phyloP scores from a whole-genome alignment of 352 stramenopile genomes.

The Pythium phragmitis region DNA sequence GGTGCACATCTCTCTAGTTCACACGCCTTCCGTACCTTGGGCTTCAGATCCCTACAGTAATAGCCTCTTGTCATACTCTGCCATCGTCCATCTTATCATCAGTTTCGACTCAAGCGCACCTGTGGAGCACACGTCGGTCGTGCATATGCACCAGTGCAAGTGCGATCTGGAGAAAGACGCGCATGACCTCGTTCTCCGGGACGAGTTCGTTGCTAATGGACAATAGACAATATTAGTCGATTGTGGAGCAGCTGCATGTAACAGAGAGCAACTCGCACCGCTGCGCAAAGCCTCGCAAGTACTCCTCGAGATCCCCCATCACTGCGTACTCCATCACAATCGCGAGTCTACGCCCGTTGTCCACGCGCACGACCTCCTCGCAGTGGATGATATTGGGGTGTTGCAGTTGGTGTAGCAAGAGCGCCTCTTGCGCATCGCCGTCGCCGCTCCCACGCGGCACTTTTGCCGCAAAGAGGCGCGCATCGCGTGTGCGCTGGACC shows the following conservation, averaged over 20 bases:
- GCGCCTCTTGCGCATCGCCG: conserved; percentile 39
- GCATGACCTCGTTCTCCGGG: conserved; percentile 52
- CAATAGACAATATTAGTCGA: conserved; percentile 3
- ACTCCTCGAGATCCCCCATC: conserved; percentile 55
- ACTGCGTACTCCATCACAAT: conserved; percentile 82
- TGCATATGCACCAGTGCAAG: conserved; percentile 67
- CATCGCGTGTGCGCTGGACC: conserved; percentile 33
- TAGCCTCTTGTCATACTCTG: no score
- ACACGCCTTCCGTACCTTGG: conserved; percentile 39
- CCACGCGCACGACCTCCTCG: conserved; percentile 36
- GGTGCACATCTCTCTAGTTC: no score
- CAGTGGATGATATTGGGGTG: conserved; percentile 73
- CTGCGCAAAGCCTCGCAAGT: conserved; percentile 29
- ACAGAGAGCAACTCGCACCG: conserved; percentile 16
- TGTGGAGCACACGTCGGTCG: conserved; percentile 54
- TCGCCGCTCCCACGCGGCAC: conserved; percentile 17
- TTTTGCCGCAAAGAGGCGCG: conserved; percentile 54
- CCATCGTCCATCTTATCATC: no score
- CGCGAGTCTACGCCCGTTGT: conserved; percentile 27
- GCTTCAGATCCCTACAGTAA: conserved; percentile 49
- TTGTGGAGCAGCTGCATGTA: neutral
- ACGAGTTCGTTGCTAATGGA: conserved; percentile 18
- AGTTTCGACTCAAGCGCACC: conserved; percentile 31
- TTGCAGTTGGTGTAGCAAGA: conserved; percentile 41
- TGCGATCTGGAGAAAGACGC: conserved; percentile 67